Percentiles rank a stretch among this genome's conserved stretches.
Evolutionary conservation across 2,329 filamentous ascomycete species (phyloP).

Genomic region (Fusarium floridanum): DNA sequence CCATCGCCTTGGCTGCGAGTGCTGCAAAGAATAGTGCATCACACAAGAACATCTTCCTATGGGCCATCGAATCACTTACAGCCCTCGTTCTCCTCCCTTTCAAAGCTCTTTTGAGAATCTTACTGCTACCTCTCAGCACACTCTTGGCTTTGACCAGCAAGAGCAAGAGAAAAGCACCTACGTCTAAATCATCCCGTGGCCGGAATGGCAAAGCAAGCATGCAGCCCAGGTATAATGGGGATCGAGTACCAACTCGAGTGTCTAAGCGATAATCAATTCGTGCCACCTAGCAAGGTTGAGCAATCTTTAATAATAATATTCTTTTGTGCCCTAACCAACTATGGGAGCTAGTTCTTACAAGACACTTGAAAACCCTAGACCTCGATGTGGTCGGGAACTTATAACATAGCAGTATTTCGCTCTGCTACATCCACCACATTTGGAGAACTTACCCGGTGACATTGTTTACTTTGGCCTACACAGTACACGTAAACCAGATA

Average conservation of each 20-base stretch:
- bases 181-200: conserved; percentile 42
- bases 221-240: conserved; percentile 52
- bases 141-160: conserved; percentile 52
- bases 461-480: background rate
- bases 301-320: conserved; percentile 20
- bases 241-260: conserved; percentile 53
- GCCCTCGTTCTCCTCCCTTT: conserved; percentile 58
- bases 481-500: background rate
- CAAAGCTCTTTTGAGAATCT: conserved; percentile 53
- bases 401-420: background rate
- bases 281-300: background rate
- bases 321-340: background rate
- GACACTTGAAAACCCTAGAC: background rate
- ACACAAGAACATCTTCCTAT: conserved; percentile 53
- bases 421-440: background rate
- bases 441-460: background rate
- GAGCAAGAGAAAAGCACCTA: conserved; percentile 46
- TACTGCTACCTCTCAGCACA: conserved; percentile 59
- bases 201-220: conserved; percentile 41
- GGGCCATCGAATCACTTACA: conserved; percentile 54
- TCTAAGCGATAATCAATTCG: conserved; percentile 44
- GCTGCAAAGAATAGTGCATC: conserved; percentile 68
- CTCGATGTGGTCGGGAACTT: background rate
- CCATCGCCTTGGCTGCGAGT: conserved; percentile 83
- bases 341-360: background rate